Evolutionary conservation across 768 basidiomycete genomes (phyloP).

Genomic region (Erythrobasidium yunnanense): DNA sequence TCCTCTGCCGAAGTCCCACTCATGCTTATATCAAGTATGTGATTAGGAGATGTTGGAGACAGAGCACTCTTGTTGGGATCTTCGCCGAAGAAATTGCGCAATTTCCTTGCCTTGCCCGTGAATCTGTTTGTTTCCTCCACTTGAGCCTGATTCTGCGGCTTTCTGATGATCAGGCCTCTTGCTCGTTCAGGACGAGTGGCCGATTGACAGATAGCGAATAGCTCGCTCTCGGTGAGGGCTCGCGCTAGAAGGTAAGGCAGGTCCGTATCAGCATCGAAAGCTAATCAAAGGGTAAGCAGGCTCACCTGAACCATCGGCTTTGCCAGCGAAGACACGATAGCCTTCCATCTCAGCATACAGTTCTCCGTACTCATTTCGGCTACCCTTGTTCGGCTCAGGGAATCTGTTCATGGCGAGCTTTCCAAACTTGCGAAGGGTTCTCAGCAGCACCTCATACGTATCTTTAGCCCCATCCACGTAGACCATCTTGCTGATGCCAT

Average conservation of each 20-base stretch:
- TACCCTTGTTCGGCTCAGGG: not conserved
- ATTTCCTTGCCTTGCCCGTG: constrained; percentile 32
- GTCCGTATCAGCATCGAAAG: not conserved
- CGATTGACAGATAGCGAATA: constrained; percentile 34
- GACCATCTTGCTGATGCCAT: constrained; percentile 60
- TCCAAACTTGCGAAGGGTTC: constrained; percentile 78
- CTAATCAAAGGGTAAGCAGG: not conserved
- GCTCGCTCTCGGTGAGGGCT: constrained; percentile 33
- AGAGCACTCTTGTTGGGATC: constrained; percentile 33
- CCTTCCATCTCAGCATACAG: constrained; percentile 29
- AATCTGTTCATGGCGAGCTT: constrained; percentile 44
- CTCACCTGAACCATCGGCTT: constrained; percentile 29
- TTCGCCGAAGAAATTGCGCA: constrained; percentile 37
- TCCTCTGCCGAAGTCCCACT: constrained; percentile 36
- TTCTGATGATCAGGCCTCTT: constrained; percentile 33
- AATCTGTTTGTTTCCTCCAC: not conserved
- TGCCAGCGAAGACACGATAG: constrained; percentile 33
- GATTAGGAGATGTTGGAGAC: constrained; percentile 43
- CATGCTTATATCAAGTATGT: constrained; percentile 38
- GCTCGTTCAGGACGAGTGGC: constrained; percentile 31
- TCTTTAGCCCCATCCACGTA: constrained; percentile 60
- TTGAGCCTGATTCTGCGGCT: constrained; percentile 22
- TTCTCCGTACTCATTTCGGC: constrained; percentile 12
- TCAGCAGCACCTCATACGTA: constrained; percentile 75
- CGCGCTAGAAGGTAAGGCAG: constrained; percentile 13